phyloP scores from a whole-genome alignment of 768 basidiomycete genomes.

The Amyloporia xantha region DNA sequence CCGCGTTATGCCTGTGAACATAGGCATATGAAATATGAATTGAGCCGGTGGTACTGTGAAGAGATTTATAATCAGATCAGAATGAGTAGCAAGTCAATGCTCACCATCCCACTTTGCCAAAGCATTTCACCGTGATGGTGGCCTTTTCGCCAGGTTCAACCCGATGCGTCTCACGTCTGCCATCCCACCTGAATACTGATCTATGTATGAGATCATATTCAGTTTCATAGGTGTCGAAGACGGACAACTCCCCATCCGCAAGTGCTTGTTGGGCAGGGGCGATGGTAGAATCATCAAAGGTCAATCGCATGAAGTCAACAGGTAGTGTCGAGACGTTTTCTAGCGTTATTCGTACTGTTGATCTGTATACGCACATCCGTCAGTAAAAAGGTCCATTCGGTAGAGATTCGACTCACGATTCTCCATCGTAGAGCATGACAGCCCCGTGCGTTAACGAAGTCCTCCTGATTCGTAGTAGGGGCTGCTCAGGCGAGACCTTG shows the following conservation, averaged over 20 bases:
- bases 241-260: conserved; percentile 71
- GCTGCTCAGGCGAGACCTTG: conserved; percentile 80
- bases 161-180: conserved; percentile 36
- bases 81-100: conserved; percentile 22
- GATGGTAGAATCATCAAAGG: conserved; percentile 89
- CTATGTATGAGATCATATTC: conserved; percentile 73
- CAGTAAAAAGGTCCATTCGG: background rate
- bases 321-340: conserved; percentile 84
- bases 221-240: conserved; percentile 86
- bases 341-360: conserved; percentile 75
- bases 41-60: conserved; percentile 61
- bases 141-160: conserved; percentile 68
- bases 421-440: conserved; percentile 92
- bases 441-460: conserved; percentile 92
- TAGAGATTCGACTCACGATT: conserved; percentile 49
- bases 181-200: conserved; percentile 76
- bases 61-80: conserved; percentile 10
- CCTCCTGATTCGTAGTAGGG: conserved; percentile 77
- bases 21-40: conserved; percentile 82
- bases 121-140: conserved; percentile 64
- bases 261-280: conserved; percentile 68
- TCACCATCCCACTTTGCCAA: conserved; percentile 91
- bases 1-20: conserved; percentile 39
- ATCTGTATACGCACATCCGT: conserved; percentile 38
- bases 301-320: conserved; percentile 79